Evolutionary conservation across 2,329 filamentous ascomycete genomes (phyloP).

Genomic region (Graphilbum fragrans): DNA sequence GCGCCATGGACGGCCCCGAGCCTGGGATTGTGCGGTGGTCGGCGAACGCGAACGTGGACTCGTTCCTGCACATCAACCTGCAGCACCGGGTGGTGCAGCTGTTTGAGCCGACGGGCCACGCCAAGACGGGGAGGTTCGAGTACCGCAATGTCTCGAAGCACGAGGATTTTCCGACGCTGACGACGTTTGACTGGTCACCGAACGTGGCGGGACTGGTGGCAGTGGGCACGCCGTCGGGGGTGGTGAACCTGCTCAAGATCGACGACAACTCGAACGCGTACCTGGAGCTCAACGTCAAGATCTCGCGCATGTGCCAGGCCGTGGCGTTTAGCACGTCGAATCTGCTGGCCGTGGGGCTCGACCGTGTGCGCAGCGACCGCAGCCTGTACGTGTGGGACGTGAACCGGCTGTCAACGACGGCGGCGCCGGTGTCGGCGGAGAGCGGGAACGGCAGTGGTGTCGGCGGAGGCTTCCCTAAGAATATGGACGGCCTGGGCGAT

Average conservation of each 20-base stretch:
- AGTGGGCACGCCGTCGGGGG: conserved; percentile 62
- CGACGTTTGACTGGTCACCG: conserved; percentile 56
- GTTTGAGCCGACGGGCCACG: conserved; percentile 49
- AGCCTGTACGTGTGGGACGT: conserved; percentile 78
- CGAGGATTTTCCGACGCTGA: conserved; percentile 51
- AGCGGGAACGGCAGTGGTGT: conserved; percentile 10
- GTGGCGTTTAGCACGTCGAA: conserved; percentile 66
- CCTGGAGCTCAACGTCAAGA: conserved; percentile 57
- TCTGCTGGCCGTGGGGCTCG: conserved; percentile 65
- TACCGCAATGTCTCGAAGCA: conserved; percentile 44
- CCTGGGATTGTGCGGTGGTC: conserved; percentile 57
- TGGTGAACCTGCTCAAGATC: conserved; percentile 62
- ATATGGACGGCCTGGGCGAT: conserved; percentile 38
- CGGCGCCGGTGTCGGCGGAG: conserved; percentile 13
- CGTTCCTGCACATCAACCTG: conserved; percentile 53
- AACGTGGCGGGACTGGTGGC: conserved; percentile 54
- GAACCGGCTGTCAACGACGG: conserved; percentile 39
- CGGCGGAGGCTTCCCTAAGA: conserved; percentile 34
- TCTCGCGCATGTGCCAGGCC: conserved; percentile 67
- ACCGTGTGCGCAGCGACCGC: conserved; percentile 69
- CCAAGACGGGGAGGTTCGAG: conserved; percentile 43
- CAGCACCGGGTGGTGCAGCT: conserved; percentile 51
- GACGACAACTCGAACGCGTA: conserved; percentile 57
- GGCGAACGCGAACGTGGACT: conserved; percentile 43
- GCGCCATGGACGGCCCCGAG: conserved; percentile 43